A percentile compares a stretch with the other conserved stretches of the same genome.
These are phyloP conservation scores for Fragaria ananassa DNA, from an alignment of 306 rosid genomes.

Conservation along the genomic window DNA sequence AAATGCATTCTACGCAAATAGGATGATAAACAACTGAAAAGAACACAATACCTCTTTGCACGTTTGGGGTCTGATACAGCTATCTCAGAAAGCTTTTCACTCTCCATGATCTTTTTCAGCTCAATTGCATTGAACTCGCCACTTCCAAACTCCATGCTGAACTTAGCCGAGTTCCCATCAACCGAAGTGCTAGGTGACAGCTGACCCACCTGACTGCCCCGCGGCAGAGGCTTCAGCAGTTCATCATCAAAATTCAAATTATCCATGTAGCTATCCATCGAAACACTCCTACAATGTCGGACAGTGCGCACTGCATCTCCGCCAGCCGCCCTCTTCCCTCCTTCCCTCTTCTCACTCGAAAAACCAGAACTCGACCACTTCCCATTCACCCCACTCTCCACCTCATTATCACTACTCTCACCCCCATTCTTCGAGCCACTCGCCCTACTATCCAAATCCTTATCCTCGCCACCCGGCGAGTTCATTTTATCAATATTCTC, in stretches of 20 bases:
- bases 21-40: not conserved
- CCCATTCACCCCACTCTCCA: conserved; percentile 55
- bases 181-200: conserved; percentile 49
- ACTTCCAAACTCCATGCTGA: conserved; percentile 53
- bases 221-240: conserved; percentile 41
- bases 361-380: conserved; percentile 42
- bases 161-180: conserved; percentile 45
- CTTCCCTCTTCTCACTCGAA: conserved; percentile 56
- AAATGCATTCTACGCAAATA: not conserved
- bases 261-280: conserved; percentile 76
- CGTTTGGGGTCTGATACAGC: conserved; percentile 87
- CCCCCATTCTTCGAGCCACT: conserved; percentile 60
- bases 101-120: conserved; percentile 69
- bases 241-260: conserved; percentile 54
- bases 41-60: conserved; percentile 58
- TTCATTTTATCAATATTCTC: conserved; percentile 56
- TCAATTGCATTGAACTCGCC: conserved; percentile 63
- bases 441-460: conserved; percentile 49
- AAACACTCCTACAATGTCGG: conserved; percentile 69
- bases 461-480: conserved; percentile 57
- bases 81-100: conserved; percentile 71
- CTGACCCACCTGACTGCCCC: conserved; percentile 36
- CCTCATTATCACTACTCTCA: conserved; percentile 85
- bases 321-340: conserved; percentile 58
- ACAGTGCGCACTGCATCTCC: conserved; percentile 42